Conservation (phyloP, 2,329 filamentous ascomycete genomes). For the Pseudopyrenochaeta lycopersici region DNA sequence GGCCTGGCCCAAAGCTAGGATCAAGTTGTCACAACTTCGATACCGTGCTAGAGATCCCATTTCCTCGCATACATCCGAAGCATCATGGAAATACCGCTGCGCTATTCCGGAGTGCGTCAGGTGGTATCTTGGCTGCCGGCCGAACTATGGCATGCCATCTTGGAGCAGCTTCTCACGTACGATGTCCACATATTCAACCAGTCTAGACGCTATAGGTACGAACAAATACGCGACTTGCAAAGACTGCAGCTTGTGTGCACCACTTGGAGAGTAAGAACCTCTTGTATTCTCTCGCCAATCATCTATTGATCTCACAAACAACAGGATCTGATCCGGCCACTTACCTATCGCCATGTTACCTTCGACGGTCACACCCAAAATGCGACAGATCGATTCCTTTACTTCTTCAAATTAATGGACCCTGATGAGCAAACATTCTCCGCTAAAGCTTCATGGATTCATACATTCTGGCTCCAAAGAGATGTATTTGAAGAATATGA, state of each 20-base stretch:
- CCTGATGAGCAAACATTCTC: background rate
- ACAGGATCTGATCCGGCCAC: constrained; percentile 3
- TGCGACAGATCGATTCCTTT: background rate
- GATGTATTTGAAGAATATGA: background rate
- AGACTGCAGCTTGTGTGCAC: background rate
- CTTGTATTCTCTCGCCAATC: background rate
- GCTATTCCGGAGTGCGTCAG: background rate
- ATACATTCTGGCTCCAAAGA: background rate
- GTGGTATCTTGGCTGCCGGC: background rate
- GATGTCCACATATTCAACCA: constrained; percentile 9
- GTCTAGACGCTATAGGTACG: background rate
- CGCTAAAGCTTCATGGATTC: constrained; percentile 1
- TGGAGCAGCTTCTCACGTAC: background rate
- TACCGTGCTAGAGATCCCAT: too few relatives aligned
- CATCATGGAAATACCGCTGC: background rate
- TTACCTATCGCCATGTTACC: constrained; percentile 1
- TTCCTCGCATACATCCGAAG: background rate
- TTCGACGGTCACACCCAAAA: background rate
- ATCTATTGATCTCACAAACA: background rate
- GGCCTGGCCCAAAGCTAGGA: too few relatives aligned
- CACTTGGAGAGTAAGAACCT: background rate
- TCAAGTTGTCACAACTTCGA: too few relatives aligned
- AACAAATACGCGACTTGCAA: background rate
- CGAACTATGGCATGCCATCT: constrained; percentile 7
- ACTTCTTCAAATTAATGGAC: background rate